Evolutionary conservation across 2,329 filamentous ascomycete genomes (phyloP).

Genomic region (Ascochyta viciae-villosae): DNA sequence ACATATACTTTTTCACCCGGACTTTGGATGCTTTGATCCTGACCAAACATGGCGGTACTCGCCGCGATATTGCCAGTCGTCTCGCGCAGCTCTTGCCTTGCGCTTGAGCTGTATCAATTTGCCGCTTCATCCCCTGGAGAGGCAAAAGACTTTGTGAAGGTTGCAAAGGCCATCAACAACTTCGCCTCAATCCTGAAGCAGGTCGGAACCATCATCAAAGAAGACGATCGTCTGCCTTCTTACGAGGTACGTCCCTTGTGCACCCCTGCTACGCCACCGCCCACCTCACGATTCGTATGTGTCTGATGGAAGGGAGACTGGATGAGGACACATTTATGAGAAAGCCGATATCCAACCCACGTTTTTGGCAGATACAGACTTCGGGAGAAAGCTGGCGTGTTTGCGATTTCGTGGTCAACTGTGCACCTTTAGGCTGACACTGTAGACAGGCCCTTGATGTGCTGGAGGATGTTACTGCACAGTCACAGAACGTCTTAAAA

Average conservation of each 20-base stretch:
- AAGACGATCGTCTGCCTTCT: conserved; percentile 48
- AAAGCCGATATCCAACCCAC: neutral
- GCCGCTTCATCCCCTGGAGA: conserved; percentile 33
- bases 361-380: neutral
- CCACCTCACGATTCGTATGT: neutral
- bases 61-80: conserved; percentile 46
- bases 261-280: neutral
- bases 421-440: neutral
- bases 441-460: conserved; percentile 37
- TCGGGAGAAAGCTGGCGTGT: neutral
- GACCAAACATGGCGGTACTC: conserved; percentile 42
- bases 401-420: no score
- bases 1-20: conserved; percentile 1
- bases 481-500: conserved; percentile 37
- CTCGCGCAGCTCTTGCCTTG: conserved; percentile 42
- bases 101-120: conserved; percentile 44
- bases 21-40: conserved; percentile 5
- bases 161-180: conserved; percentile 46
- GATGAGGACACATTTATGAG: neutral
- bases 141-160: conserved; percentile 34
- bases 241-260: conserved; percentile 35
- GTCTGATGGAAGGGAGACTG: neutral
- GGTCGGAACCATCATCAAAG: conserved; percentile 46
- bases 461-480: conserved; percentile 43
- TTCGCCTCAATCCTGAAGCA: conserved; percentile 49